These are phyloP conservation scores for Boehmeria nivea DNA, from an alignment of 306 rosid genomes.

Conservation along the genomic window DNA sequence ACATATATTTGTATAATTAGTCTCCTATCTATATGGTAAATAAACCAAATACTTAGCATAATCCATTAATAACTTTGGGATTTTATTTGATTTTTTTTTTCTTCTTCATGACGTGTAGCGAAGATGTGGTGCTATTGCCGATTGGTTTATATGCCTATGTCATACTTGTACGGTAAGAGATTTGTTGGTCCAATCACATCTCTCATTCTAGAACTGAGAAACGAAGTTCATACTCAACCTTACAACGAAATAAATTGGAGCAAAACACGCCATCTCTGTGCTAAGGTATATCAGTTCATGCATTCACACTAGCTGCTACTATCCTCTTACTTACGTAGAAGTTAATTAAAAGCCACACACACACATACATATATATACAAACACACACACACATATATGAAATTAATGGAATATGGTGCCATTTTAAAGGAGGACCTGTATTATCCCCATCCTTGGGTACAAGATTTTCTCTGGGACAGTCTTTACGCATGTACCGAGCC, in stretches of 20 bases:
- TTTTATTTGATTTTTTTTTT: no score
- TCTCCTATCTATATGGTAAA: no score
- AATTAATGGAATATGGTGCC: no score
- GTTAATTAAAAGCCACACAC: no score
- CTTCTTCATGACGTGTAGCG: neutral
- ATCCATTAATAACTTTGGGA: no score
- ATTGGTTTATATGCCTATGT: slow-evolving; percentile 16
- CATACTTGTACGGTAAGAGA: slow-evolving; percentile 4
- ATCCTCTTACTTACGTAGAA: no score
- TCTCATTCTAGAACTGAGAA: neutral
- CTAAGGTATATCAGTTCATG: slow-evolving; percentile 11
- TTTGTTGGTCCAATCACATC: slow-evolving; percentile 6
- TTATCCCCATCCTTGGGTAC: slow-evolving; percentile 1
- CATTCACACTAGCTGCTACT: no score
- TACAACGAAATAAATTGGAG: slow-evolving; percentile 16
- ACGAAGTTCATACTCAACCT: slow-evolving; percentile 25
- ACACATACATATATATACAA: neutral
- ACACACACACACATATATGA: no score
- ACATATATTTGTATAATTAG: no score
- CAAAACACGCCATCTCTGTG: slow-evolving; percentile 22
- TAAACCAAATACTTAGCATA: no score
- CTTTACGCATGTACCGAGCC: slow-evolving; percentile 20
- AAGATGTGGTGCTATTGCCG: slow-evolving; percentile 30
- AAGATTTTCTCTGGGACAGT: slow-evolving; percentile 26
- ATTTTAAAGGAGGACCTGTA: slow-evolving; percentile 1